Conservation (phyloP, 2,329 filamentous ascomycete species). For the Ascochyta viciae-villosae region DNA sequence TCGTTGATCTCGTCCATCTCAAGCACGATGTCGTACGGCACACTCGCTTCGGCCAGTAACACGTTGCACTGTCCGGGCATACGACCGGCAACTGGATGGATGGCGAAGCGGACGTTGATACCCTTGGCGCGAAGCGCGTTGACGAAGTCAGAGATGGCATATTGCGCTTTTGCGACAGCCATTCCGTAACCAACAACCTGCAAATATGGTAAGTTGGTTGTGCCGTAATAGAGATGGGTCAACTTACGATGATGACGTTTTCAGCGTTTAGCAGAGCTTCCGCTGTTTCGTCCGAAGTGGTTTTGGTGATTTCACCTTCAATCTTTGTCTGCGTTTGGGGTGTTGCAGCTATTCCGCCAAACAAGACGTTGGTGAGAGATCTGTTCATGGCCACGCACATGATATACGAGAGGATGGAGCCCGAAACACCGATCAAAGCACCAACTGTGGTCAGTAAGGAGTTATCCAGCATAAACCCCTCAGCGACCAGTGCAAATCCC, state of each 20-base stretch:
- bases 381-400: conserved; percentile 89
- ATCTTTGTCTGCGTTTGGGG: conserved; percentile 73
- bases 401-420: conserved; percentile 76
- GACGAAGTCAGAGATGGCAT: conserved; percentile 85
- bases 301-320: conserved; percentile 79
- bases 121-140: conserved; percentile 74
- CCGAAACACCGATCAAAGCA: conserved; percentile 85
- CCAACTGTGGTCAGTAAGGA: conserved; percentile 84
- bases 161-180: conserved; percentile 93
- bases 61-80: conserved; percentile 97
- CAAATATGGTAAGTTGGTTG: conserved; percentile 1
- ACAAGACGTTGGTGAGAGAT: conserved; percentile 86
- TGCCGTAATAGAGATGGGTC: not conserved
- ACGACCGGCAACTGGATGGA: conserved; percentile 86
- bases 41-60: conserved; percentile 82
- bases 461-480: conserved; percentile 92
- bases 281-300: conserved; percentile 79
- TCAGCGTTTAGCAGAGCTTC: conserved; percentile 78
- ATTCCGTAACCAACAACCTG: conserved; percentile 85
- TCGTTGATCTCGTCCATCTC: conserved; percentile 98
- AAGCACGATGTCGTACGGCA: conserved; percentile 89
- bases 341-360: conserved; percentile 75
- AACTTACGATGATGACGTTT: conserved; percentile 76
- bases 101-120: conserved; percentile 84
- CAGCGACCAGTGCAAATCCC: conserved; percentile 86